phyloP scores from a whole-genome alignment of 495 filamentous ascomycete species.

The Hyaloscypha bicolor region DNA sequence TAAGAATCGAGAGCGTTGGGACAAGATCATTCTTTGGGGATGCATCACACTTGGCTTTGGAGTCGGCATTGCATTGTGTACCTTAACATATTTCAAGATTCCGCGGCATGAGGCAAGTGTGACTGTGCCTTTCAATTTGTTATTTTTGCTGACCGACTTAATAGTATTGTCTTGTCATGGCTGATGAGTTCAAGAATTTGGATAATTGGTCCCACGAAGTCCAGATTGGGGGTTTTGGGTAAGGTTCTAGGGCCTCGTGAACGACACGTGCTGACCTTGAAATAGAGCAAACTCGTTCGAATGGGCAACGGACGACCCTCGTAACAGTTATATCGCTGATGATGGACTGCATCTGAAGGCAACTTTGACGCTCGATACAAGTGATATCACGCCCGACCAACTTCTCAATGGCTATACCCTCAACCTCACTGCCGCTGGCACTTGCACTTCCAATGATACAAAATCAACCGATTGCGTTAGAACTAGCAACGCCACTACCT shows the following conservation, averaged over 20 bases:
- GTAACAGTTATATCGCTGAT: conserved; percentile 42
- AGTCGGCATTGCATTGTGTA: conserved; percentile 37
- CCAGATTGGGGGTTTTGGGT: conserved; percentile 41
- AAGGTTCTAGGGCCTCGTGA: neutral
- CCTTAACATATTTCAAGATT: conserved; percentile 22
- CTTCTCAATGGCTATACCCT: conserved; percentile 33
- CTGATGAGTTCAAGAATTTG: conserved; percentile 42
- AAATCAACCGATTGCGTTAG: conserved; percentile 36
- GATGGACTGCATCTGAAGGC: conserved; percentile 48
- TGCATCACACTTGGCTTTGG: conserved; percentile 36
- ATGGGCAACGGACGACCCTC: conserved; percentile 44
- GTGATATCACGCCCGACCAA: conserved; percentile 37
- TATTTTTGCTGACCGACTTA: neutral
- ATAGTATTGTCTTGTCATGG: conserved; percentile 40
- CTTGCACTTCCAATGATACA: conserved; percentile 34
- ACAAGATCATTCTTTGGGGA: conserved; percentile 40
- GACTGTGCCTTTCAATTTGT: neutral
- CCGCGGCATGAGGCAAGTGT: conserved; percentile 24
- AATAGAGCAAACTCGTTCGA: conserved; percentile 42
- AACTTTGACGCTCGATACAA: conserved; percentile 43
- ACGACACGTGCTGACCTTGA: neutral
- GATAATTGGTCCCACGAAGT: conserved; percentile 43
- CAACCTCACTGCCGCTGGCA: conserved; percentile 40
- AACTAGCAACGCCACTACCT: conserved; percentile 38
- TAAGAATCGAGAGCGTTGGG: conserved; percentile 34